Percentiles rank a stretch among this genome's conserved stretches.
Conservation (phyloP, 1,139 yeast species). For the Dujonia santamariae region DNA sequence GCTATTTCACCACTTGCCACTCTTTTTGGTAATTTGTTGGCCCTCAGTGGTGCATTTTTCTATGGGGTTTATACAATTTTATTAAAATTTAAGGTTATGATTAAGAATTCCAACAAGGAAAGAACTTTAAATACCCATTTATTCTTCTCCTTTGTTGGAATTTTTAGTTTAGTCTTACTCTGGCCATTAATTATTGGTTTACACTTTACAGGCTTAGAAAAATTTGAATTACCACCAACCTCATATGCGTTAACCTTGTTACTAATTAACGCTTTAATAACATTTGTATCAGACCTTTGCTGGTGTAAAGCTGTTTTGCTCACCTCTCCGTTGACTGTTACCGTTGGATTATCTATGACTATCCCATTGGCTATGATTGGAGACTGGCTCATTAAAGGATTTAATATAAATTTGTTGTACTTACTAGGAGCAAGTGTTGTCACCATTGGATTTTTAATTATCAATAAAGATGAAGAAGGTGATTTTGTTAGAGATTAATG, state of each 20-base stretch:
- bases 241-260: slow-evolving; percentile 52
- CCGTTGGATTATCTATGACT: slow-evolving; percentile 89
- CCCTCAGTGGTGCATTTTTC: slow-evolving; percentile 77
- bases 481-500: slow-evolving; percentile 37
- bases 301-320: slow-evolving; percentile 95
- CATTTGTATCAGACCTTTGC: slow-evolving; percentile 84
- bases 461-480: slow-evolving; percentile 72
- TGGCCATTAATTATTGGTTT: slow-evolving; percentile 81
- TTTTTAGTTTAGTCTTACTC: slow-evolving; percentile 67
- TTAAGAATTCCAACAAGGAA: slow-evolving; percentile 52
- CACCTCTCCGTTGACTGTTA: slow-evolving; percentile 91
- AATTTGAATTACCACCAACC: slow-evolving; percentile 65
- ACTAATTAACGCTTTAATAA: slow-evolving; percentile 64
- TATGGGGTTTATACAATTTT: slow-evolving; percentile 92
- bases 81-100: slow-evolving; percentile 62
- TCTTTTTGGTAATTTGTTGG: slow-evolving; percentile 73
- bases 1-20: slow-evolving; percentile 34
- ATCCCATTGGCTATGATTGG: slow-evolving; percentile 95
- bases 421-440: slow-evolving; percentile 78
- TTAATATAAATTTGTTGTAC: slow-evolving; percentile 59
- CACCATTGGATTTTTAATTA: slow-evolving; percentile 76
- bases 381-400: slow-evolving; percentile 71
- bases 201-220: slow-evolving; percentile 62
- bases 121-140: slow-evolving; percentile 75
- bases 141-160: slow-evolving; percentile 92